phyloP scores from a whole-genome alignment of 1,139 yeast genomes.

The Hyphopichia fennica region DNA sequence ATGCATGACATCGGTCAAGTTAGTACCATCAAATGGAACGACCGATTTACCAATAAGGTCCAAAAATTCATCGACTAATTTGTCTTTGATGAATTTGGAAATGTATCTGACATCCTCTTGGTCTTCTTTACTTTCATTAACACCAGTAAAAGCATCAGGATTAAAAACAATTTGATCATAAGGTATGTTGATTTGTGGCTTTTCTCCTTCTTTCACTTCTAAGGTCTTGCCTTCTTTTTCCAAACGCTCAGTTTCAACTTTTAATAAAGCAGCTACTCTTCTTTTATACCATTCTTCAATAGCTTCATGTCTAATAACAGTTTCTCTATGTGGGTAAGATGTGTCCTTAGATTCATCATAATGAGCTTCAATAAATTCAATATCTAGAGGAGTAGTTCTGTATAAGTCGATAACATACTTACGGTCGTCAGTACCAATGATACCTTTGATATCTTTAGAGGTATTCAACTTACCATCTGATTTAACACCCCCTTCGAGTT shows the following conservation, averaged over 20 bases:
- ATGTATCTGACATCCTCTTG: constrained; percentile 64
- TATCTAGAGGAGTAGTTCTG: constrained; percentile 82
- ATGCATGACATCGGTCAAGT: constrained; percentile 70
- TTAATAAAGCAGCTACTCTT: constrained; percentile 57
- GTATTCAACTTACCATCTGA: constrained; percentile 54
- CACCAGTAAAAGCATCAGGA: constrained; percentile 71
- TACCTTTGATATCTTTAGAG: constrained; percentile 82
- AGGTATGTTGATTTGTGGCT: constrained; percentile 56
- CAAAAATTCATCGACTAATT: constrained; percentile 65
- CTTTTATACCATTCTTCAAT: constrained; percentile 87
- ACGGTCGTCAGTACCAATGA: constrained; percentile 82
- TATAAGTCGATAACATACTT: constrained; percentile 81
- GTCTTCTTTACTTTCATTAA: constrained; percentile 49
- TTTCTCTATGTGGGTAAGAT: constrained; percentile 82
- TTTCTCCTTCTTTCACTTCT: constrained; percentile 34
- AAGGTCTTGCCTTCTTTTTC: constrained; percentile 44
- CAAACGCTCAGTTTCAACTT: constrained; percentile 49
- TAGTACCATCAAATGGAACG: constrained; percentile 79
- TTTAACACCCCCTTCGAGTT: constrained; percentile 30
- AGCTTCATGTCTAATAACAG: constrained; percentile 82
- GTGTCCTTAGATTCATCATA: constrained; percentile 37
- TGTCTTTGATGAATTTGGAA: constrained; percentile 59
- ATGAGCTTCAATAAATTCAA: constrained; percentile 64
- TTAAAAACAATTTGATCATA: constrained; percentile 61
- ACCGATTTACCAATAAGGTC: constrained; percentile 53